Evolutionary conservation across 306 rosid genomes (phyloP).

Genomic region (Oemleria cerasiformis): DNA sequence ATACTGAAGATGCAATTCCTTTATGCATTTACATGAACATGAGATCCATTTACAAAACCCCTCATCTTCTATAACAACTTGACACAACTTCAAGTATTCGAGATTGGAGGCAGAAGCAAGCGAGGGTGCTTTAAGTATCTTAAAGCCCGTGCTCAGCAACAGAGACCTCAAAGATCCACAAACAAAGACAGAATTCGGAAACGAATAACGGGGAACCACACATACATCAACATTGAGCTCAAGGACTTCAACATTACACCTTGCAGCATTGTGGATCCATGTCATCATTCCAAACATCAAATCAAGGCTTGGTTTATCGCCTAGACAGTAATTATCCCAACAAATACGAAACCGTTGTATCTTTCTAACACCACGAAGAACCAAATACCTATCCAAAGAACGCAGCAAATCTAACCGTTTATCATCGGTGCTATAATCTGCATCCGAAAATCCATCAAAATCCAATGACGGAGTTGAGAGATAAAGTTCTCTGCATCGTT

Average conservation of each 20-base stretch:
- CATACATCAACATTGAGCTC: neutral
- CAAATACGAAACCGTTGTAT: neutral
- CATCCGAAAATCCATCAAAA: neutral
- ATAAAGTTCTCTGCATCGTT: neutral
- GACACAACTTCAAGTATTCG: neutral
- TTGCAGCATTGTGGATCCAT: neutral
- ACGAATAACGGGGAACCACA: neutral
- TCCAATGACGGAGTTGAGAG: neutral
- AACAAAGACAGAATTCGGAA: neutral
- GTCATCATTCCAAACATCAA: neutral
- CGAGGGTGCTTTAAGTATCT: neutral
- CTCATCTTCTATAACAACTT: neutral
- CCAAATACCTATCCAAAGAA: neutral
- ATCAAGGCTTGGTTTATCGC: no score
- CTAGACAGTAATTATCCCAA: neutral
- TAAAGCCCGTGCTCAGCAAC: neutral
- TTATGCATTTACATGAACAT: neutral
- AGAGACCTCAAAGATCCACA: conserved; percentile 1
- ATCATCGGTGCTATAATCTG: neutral
- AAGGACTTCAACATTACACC: neutral
- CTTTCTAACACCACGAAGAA: neutral
- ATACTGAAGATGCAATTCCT: neutral
- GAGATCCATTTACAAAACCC: neutral
- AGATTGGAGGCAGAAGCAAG: neutral
- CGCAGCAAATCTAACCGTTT: neutral